Evolutionary conservation across 75 land plant species (phyloP), one percentile per base, ranked within the genome.

Genomic region (Ceratopteris richardii): DNA sequence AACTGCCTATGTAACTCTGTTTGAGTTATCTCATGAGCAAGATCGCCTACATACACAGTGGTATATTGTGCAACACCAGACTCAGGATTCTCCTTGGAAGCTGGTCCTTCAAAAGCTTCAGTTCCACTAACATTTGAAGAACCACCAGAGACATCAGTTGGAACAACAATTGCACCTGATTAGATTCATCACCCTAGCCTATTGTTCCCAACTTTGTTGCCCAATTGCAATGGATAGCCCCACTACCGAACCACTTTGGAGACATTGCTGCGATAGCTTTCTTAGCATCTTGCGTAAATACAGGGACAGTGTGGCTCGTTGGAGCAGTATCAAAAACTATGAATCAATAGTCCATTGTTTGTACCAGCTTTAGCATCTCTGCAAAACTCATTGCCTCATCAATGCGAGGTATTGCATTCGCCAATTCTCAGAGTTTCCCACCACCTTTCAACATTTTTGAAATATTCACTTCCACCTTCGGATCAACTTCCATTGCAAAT

Each of bases 21-120:
- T 65, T 94, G 98, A 1, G 86, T 75, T 13, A 84, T 88, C 85
- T 94, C 98, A 61, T 81, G 92, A 47, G 98, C 87, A 56, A 94
- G 87, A 65, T 94, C 90, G 60, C 98, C 98, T 17, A 94, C 96
- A 75, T 94, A 94, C 13, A 94, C 98, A 36, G 98, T 94, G 26
- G 98, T 94, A 46, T 72, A 94, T 57, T 76, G 83, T 22, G 96
- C 90, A n/a, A n/a, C n/a, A 62, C 90, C 90, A 58, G 83, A 90
- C 53, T 94, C 98, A 24, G 98, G 96, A 13, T 73, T 87, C 33
- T 82, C 94, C 54, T 50, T 79, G 37, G 55, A 66, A 1, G 63
- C 56, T 44, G 82, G 91, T 60, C 10, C 61, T 29, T 36, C 67
- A 27, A 46, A 0, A 39, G 33, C 28, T 58, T 39, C 16, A 30